A percentile compares a stretch with the other conserved stretches of the same genome.
phyloP scores from a whole-genome alignment of 108 stramenopile species.

The Seminavis robusta region DNA sequence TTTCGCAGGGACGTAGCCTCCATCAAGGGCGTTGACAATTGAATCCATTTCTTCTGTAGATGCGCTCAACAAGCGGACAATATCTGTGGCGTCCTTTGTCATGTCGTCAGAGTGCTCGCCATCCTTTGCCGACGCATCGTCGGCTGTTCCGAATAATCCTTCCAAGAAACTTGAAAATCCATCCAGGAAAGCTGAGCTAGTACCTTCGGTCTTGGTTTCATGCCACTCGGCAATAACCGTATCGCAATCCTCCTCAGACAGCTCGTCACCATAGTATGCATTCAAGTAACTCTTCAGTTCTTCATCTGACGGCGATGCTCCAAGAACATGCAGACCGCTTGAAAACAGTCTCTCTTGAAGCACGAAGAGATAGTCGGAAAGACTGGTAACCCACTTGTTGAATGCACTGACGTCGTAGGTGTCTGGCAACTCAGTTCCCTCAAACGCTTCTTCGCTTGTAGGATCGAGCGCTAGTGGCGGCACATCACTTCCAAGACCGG shows the following conservation, averaged over 20 bases:
- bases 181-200: neutral
- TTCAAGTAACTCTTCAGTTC: slow-evolving; percentile 53
- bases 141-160: too few species aligned
- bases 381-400: slow-evolving; percentile 43
- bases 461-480: slow-evolving; percentile 14
- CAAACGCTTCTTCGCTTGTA: slow-evolving; percentile 5
- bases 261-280: slow-evolving; percentile 50
- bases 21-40: slow-evolving; percentile 57
- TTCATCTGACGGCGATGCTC: slow-evolving; percentile 41
- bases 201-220: slow-evolving; percentile 1
- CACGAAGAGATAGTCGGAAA: slow-evolving; percentile 45
- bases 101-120: neutral
- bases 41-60: slow-evolving; percentile 71
- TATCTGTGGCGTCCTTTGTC: slow-evolving; percentile 46
- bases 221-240: slow-evolving; percentile 16
- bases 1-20: slow-evolving; percentile 65
- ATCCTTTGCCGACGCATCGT: too few species aligned
- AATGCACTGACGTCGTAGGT: slow-evolving; percentile 21
- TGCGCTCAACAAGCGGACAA: slow-evolving; percentile 46
- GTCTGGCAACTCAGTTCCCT: slow-evolving; percentile 11
- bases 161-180: too few species aligned
- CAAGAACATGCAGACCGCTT: slow-evolving; percentile 62
- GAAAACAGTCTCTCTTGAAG: slow-evolving; percentile 77
- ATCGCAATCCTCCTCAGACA: slow-evolving; percentile 42
- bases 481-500: slow-evolving; percentile 52